These are phyloP conservation scores for Deuterostichococcus epilithicus DNA, from an alignment of 139 green algal genomes.

Conservation along the genomic window DNA sequence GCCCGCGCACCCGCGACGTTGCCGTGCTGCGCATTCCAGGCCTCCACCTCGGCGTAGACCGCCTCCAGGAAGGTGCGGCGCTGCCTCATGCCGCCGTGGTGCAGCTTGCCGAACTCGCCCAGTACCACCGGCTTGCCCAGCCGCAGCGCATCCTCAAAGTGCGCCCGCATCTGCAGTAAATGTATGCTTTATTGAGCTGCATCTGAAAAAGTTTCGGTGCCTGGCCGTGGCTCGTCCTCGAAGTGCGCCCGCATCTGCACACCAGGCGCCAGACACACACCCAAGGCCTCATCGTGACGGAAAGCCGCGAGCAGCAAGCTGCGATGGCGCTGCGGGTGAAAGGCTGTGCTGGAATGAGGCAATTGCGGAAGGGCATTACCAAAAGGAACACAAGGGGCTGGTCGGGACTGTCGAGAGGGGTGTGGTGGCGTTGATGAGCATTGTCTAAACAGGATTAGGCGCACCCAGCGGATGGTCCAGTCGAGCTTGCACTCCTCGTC, in stretches of 20 bases:
- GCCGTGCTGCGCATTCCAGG: background rate
- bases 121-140: conserved; percentile 31
- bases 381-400: too few relatives aligned
- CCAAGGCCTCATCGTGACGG: too few relatives aligned
- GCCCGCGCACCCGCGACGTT: background rate
- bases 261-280: too few relatives aligned
- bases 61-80: background rate
- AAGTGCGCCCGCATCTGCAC: background rate
- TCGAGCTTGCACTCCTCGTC: background rate
- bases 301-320: too few relatives aligned
- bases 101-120: conserved; percentile 26
- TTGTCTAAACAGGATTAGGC: too few relatives aligned
- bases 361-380: too few relatives aligned
- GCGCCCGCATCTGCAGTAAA: background rate
- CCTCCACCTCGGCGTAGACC: background rate
- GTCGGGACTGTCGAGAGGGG: too few relatives aligned
- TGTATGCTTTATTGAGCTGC: background rate
- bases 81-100: background rate
- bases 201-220: too few relatives aligned
- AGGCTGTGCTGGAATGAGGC: too few relatives aligned
- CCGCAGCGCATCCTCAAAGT: conserved; percentile 1
- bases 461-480: conserved; percentile 8
- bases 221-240: background rate
- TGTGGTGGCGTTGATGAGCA: too few relatives aligned
- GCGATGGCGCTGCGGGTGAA: too few relatives aligned